Evolutionary conservation across 2,329 filamentous ascomycete genomes (phyloP).

Genomic region (Botrytis deweyae): DNA sequence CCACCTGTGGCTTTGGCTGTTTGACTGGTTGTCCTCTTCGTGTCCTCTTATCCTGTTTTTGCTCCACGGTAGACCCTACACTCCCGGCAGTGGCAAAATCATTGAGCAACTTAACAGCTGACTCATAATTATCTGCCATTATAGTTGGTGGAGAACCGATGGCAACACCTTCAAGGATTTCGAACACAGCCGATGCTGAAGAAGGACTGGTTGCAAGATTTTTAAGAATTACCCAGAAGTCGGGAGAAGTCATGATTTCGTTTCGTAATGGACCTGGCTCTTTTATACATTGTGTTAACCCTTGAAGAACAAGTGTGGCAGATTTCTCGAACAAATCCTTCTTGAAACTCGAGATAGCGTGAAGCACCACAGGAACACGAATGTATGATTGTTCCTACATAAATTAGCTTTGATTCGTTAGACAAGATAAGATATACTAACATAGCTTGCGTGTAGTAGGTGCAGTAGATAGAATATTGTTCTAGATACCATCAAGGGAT

Average conservation of each 20-base stretch:
- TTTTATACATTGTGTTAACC: slow-evolving; percentile 76
- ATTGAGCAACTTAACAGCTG: slow-evolving; percentile 78
- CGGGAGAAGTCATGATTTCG: slow-evolving; percentile 92
- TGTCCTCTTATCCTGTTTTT: slow-evolving; percentile 59
- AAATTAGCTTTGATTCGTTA: slow-evolving; percentile 32
- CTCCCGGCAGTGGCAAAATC: slow-evolving; percentile 85
- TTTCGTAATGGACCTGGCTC: slow-evolving; percentile 76
- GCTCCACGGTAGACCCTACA: slow-evolving; percentile 67
- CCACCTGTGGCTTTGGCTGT: slow-evolving; percentile 43
- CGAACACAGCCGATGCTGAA: slow-evolving; percentile 76
- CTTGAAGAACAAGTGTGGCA: slow-evolving; percentile 72
- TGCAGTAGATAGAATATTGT: slow-evolving; percentile 84
- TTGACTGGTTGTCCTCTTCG: slow-evolving; percentile 48
- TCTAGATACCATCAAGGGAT: slow-evolving; percentile 80
- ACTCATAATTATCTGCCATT: slow-evolving; percentile 93
- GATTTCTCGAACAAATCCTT: slow-evolving; percentile 74
- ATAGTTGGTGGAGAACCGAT: slow-evolving; percentile 73
- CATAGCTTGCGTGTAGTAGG: slow-evolving; percentile 80
- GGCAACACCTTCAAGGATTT: slow-evolving; percentile 78
- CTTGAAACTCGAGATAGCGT: slow-evolving; percentile 85
- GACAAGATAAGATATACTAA: slow-evolving; percentile 47
- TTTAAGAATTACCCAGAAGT: slow-evolving; percentile 92
- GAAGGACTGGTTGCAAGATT: slow-evolving; percentile 68
- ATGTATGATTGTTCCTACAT: slow-evolving; percentile 81
- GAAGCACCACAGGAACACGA: slow-evolving; percentile 85